Evolutionary conservation across 2,329 filamentous ascomycete genomes (phyloP).

Genomic region (Seiridium cupressi): DNA sequence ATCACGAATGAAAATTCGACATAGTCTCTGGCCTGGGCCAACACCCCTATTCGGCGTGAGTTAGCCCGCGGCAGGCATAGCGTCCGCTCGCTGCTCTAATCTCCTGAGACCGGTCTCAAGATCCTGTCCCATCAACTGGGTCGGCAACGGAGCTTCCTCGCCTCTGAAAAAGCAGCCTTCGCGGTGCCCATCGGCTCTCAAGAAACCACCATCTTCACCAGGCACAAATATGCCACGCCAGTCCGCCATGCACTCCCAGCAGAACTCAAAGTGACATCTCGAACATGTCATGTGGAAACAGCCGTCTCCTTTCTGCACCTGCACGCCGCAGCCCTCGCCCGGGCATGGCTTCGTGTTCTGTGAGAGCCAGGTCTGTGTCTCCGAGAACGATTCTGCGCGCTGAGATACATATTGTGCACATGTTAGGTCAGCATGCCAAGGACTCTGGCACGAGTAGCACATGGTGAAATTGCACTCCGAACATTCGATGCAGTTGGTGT

Average conservation of each 20-base stretch:
- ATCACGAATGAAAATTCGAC: not conserved
- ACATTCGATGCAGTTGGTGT: constrained; percentile 19
- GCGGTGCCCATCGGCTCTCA: constrained; percentile 10
- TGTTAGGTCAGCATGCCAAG: constrained; percentile 22
- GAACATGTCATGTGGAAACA: constrained; percentile 17
- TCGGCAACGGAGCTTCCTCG: constrained; percentile 8
- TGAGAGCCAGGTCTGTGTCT: constrained; percentile 18
- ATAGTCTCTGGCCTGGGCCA: too few species aligned
- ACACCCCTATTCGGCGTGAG: too few species aligned
- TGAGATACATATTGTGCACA: constrained; percentile 18
- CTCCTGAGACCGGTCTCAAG: constrained; percentile 11
- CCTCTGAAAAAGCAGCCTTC: constrained; percentile 17
- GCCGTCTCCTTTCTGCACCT: constrained; percentile 19
- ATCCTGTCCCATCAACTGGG: constrained; percentile 11
- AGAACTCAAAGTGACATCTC: constrained; percentile 16
- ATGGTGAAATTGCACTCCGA: constrained; percentile 21
- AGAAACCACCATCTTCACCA: constrained; percentile 4
- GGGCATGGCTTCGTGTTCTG: constrained; percentile 23
- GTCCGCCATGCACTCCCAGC: constrained; percentile 28
- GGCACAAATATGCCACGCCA: constrained; percentile 15
- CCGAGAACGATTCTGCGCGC: constrained; percentile 1
- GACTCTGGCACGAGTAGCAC: constrained; percentile 23
- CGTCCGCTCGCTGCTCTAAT: not conserved
- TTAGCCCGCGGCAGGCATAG: not conserved
- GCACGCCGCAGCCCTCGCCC: constrained; percentile 13